Evolutionary conservation across 2,329 filamentous ascomycete genomes (phyloP), one percentile per base, ranked within the genome.

Genomic region (Penicillium sp.): DNA sequence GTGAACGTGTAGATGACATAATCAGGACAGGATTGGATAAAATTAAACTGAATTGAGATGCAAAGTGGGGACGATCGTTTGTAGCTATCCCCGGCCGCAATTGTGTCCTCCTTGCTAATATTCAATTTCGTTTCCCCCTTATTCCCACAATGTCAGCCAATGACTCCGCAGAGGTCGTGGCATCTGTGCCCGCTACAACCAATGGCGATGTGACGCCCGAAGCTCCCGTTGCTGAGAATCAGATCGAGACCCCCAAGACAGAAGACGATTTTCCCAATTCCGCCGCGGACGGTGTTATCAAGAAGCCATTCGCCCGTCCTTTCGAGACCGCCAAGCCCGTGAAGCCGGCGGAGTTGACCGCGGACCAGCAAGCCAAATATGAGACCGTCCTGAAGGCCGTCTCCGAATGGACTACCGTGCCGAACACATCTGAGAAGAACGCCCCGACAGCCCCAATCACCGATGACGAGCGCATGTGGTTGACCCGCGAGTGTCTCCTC

Each of bases 401-500:
- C 43, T 86, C 83, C 61, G 77, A 78, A 65, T 95, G 92, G 89
- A 85, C 82, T 12, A 85, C 86, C 9, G 76, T 96, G 25, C 85
- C 85, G 31, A 84, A 83, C 40, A 85, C 85, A 20, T 80, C 81
- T 6, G 82, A 83, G 51, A 87, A 84, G 59, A 79, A 78, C 52
- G 77, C 83, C 11, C 74, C 80, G 9, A 78, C 79, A 58, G 81
- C 84, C 2, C 85, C 90, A 2, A 77, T 97, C 55, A 86, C 85
- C 49, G 91, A 96, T 55, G 77, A 80, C 49, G 94, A 99, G 76
- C 88, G 85, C 68, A 85, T 94, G 77, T 99, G 91, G 86, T 82
- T 99, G 63, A 96, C 92, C 12, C 85, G 87, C 62, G 94, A 99
- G 73, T 97, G 93, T 71, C 82, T 99, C 15, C 82, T 97, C 40